Base-by-base conservation (phyloP, 169 alveolate species). In the Cryptosporidium ubiquitum region DNA sequence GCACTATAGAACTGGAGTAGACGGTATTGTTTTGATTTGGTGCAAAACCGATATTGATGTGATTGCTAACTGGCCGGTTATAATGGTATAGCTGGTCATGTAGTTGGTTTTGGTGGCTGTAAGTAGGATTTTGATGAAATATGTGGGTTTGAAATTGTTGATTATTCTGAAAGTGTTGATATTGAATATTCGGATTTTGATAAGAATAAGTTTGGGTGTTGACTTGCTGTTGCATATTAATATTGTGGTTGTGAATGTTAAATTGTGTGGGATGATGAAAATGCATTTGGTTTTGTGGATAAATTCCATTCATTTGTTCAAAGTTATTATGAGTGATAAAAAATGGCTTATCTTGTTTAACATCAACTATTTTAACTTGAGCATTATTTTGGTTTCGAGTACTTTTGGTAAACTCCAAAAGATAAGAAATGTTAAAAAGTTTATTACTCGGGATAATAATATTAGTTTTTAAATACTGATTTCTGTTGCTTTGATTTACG, bases 371-470 rank as follows among this genome's bases (percentile, higher is more conserved):
- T 47, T 47, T 47, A 47, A 14, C 55, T 47, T 47, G 20, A 47
- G 2, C 20, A 16, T 47, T 26, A 20, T 5, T 23, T 55, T 6
- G 66, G 37, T 55, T 55, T n/a, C 4, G 29, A 20, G 35, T 7
- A 23, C 66, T 47, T 9, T 70, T 70, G 23, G 35, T 73, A 33
- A 73, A 49, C 70, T 73, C 51, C n/a, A 73, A 33, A 37, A 73
- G 68, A 58, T 73, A 31, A 35, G 85, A 73, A n/a, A 73, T 73
- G 37, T 73, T 73, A 31, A 73, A 73, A 26, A 73, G 55, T 20
- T 55, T 73, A 39, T 55, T 55, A 39, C 70, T 73, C 1, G 61
- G 47, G n/a, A 61, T 26, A 23, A 35, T 18, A 20, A n/a, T 58
- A 52, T 23, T 52, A n/a, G 61, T 73, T 55, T 58, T 73, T 1